Evolutionary conservation across 306 rosid species (phyloP), one percentile per base, ranked within the genome.

Genomic region (Cicer yamashitae): DNA sequence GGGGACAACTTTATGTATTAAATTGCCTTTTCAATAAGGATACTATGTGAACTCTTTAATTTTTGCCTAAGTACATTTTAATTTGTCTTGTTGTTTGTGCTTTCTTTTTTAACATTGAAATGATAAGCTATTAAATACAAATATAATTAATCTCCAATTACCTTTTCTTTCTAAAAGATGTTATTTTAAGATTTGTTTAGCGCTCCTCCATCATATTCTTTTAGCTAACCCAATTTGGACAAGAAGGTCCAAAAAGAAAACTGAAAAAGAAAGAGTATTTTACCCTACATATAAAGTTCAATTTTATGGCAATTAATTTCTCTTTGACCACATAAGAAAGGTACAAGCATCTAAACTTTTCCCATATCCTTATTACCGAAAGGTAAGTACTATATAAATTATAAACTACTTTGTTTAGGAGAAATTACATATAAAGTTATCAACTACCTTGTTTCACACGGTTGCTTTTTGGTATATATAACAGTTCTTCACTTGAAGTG

Each of bases 41-140:
- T 67, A 87, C 86, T 74, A 84, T 82, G 86, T 79, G 72, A 78
- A 78, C 78, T 40, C 18, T 80, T 84, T 82, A 81, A 52, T 72
- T 73, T 81, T 67, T 20, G 78, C 60, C 60, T 77, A 86, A 91
- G 92, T 87, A 79, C 86, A 77, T 11, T 52, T 72, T 74, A 80
- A 82, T 88, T 87, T 79, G 89, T 88, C 93, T 86, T 86, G 92
- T 88, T 89, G 89, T 88, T 86, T 88, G 97, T 82, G 89, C 82
- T 79, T 74, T 82, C 56, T 80, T 77, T 77, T 80, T 85, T 78
- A 62, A 78, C 76, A 73, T 72, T 70, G 82, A 47, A 58, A 61
- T 62, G 81, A 76, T 79, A 66, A 73, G 67, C 74, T 65, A 67
- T 62, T 85, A 75, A 76, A 75, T 50, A 17, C 82, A 80, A 80